These are phyloP conservation scores for Petunia axillaris DNA, from an alignment of 257 asterid genomes.

Conservation along the genomic window DNA sequence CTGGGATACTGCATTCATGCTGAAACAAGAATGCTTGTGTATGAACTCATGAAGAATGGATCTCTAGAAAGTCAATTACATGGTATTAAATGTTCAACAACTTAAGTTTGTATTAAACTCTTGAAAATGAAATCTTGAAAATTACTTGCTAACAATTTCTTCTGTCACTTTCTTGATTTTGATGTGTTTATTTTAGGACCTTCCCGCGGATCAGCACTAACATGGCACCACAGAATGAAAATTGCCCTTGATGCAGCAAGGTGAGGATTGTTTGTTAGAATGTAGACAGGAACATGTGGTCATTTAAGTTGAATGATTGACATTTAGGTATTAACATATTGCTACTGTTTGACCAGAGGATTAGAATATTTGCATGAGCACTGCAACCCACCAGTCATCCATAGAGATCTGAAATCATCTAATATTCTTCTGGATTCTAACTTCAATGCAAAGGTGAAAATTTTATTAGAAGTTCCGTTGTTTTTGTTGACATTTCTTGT, in stretches of 20 bases:
- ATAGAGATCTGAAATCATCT: slow-evolving; percentile 83
- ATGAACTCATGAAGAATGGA: slow-evolving; percentile 69
- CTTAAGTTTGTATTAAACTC: neutral
- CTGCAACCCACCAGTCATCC: slow-evolving; percentile 75
- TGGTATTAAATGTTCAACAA: slow-evolving; percentile 42
- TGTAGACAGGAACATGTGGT: slow-evolving; percentile 29
- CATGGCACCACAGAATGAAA: slow-evolving; percentile 69
- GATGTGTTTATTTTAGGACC: slow-evolving; percentile 45
- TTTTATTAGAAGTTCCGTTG: neutral
- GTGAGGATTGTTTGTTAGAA: slow-evolving; percentile 39
- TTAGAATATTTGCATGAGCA: slow-evolving; percentile 71
- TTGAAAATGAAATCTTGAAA: neutral
- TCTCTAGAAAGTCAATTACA: slow-evolving; percentile 74
- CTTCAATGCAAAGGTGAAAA: slow-evolving; percentile 74
- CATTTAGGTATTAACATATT: slow-evolving; percentile 24
- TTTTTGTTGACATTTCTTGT: slow-evolving; percentile 23
- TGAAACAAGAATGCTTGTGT: slow-evolving; percentile 65
- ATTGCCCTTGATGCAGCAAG: slow-evolving; percentile 78
- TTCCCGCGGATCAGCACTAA: slow-evolving; percentile 62
- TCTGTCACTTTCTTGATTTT: slow-evolving; percentile 21
- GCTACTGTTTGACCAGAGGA: slow-evolving; percentile 56
- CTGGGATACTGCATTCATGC: slow-evolving; percentile 65
- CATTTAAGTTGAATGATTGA: slow-evolving; percentile 12
- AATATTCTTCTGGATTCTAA: slow-evolving; percentile 77
- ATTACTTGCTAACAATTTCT: neutral